Evolutionary conservation across 306 rosid genomes (phyloP).

Genomic region (Casuarina glauca): DNA sequence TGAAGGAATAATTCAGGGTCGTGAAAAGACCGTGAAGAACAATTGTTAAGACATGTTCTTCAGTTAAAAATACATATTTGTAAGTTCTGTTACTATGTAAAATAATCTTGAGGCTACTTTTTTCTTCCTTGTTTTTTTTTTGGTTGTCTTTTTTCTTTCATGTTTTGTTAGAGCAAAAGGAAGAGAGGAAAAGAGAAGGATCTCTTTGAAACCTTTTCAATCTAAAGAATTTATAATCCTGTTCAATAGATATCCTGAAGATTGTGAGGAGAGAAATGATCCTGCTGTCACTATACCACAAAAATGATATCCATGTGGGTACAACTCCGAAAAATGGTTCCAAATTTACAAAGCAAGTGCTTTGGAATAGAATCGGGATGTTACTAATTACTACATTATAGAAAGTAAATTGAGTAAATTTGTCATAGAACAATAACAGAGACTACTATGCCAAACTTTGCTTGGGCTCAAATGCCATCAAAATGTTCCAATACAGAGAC

Average conservation of each 20-base stretch:
- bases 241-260: neutral
- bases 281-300: neutral
- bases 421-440: neutral
- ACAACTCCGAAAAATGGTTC: neutral
- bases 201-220: neutral
- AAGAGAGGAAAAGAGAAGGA: no score
- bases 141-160: no score
- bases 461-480: neutral
- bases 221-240: neutral
- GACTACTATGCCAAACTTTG: neutral
- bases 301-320: neutral
- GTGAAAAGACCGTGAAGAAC: constrained; percentile 1
- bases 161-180: no score
- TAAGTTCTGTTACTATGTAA: no score
- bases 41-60: neutral
- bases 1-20: constrained; percentile 34
- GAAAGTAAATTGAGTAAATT: neutral
- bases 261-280: neutral
- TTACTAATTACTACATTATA: neutral
- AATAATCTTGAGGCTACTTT: no score
- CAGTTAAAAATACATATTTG: no score
- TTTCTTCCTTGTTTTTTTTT: no score
- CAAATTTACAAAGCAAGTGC: neutral
- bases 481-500: neutral
- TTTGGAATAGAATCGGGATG: neutral